Conservation (phyloP, 495 filamentous ascomycete species). For the Penicillium samsonianum region DNA sequence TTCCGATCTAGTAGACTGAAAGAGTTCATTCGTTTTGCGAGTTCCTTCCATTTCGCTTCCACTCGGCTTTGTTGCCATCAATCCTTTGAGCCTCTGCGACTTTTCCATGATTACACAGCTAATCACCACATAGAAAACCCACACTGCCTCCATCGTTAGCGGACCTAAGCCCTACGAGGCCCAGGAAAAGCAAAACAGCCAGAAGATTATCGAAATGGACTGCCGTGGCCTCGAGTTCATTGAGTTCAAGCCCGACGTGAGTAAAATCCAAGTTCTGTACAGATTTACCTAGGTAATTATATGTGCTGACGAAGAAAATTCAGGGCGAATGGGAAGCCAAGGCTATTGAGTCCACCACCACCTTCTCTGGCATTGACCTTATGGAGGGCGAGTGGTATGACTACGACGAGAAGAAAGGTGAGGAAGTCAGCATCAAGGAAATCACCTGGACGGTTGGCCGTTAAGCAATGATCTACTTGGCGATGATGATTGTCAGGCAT, state of each 20-base stretch:
- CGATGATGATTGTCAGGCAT: background rate
- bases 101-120: background rate
- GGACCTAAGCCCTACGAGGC: slow-evolving; percentile 67
- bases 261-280: slow-evolving; percentile 14
- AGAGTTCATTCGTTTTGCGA: background rate
- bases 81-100: background rate
- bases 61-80: background rate
- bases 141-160: slow-evolving; percentile 69
- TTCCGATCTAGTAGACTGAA: background rate
- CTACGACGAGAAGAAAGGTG: slow-evolving; percentile 78
- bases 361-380: slow-evolving; percentile 79
- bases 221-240: slow-evolving; percentile 92
- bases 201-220: slow-evolving; percentile 85
- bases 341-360: slow-evolving; percentile 73
- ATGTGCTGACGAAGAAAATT: slow-evolving; percentile 5
- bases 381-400: slow-evolving; percentile 88
- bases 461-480: background rate
- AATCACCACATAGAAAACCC: slow-evolving; percentile 52
- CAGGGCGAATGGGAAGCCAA: slow-evolving; percentile 88
- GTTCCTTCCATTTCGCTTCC: background rate
- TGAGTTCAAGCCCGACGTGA: slow-evolving; percentile 84
- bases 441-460: slow-evolving; percentile 79
- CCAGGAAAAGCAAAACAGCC: slow-evolving; percentile 61
- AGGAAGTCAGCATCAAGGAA: slow-evolving; percentile 90
- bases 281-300: background rate